Percentiles rank a stretch among this genome's conserved stretches.
Conservation (phyloP, 768 basidiomycete species). For the Mycena pura region DNA sequence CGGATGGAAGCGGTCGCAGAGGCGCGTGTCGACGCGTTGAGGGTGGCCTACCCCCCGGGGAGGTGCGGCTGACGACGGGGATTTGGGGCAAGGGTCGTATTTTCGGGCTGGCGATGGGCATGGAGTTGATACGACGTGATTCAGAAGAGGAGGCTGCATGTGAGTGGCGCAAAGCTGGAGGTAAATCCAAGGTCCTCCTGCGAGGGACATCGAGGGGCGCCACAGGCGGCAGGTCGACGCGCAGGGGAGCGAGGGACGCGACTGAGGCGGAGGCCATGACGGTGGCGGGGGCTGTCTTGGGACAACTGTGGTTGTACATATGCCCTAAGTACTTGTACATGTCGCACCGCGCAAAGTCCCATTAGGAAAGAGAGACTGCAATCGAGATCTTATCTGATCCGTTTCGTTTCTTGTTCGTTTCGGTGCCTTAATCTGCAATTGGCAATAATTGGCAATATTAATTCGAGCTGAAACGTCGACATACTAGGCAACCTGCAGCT, state of each 20-base stretch:
- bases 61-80: too few relatives aligned
- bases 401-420: too few relatives aligned
- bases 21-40: not conserved
- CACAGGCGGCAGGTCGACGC: not conserved
- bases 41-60: constrained; percentile 12
- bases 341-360: too few relatives aligned
- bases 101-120: constrained; percentile 5
- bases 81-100: constrained; percentile 22
- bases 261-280: not conserved
- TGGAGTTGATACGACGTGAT: not conserved
- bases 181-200: not conserved
- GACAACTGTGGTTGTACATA: not conserved
- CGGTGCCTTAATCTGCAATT: too few relatives aligned
- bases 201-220: constrained; percentile 14
- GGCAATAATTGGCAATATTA: too few relatives aligned
- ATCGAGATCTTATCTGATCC: too few relatives aligned
- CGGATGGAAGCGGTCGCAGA: constrained; percentile 20
- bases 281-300: not conserved
- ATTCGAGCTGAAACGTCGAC: too few relatives aligned
- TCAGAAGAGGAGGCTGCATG: constrained; percentile 4
- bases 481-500: too few relatives aligned
- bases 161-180: not conserved
- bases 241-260: not conserved
- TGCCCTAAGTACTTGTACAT: too few relatives aligned
- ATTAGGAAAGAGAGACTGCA: too few relatives aligned